These are phyloP conservation scores for Vitis hybrid DNA, from an alignment of 177 flowering plant species.

Conservation along the genomic window DNA sequence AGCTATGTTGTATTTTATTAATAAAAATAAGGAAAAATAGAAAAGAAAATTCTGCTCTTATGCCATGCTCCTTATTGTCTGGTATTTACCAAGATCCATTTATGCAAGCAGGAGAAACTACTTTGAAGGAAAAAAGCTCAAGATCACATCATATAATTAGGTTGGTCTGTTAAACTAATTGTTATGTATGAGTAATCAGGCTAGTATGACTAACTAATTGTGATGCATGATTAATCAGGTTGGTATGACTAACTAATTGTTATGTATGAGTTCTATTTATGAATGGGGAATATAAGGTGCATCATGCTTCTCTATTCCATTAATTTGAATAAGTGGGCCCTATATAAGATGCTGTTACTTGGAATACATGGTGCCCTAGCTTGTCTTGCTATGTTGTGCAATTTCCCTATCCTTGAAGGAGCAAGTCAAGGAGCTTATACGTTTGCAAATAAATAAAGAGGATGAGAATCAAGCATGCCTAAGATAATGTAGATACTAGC, in stretches of 20 bases:
- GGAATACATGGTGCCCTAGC: too few relatives aligned
- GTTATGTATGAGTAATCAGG: not conserved
- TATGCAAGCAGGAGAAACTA: conserved; percentile 68
- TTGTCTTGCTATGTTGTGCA: too few relatives aligned
- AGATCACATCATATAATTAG: conserved; percentile 79
- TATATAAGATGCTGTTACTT: too few relatives aligned
- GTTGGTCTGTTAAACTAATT: conserved; percentile 40
- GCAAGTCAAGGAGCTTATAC: too few relatives aligned
- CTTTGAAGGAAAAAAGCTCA: conserved; percentile 70
- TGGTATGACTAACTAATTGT: too few relatives aligned
- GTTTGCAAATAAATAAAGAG: too few relatives aligned
- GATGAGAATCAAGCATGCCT: too few relatives aligned
- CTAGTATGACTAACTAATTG: too few relatives aligned
- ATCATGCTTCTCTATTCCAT: not conserved
- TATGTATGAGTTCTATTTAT: not conserved
- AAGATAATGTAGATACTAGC: too few relatives aligned
- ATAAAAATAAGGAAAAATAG: not conserved
- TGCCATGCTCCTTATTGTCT: not conserved
- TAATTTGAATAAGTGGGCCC: not conserved
- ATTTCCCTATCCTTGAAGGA: too few relatives aligned
- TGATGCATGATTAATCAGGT: not conserved
- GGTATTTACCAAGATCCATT: not conserved
- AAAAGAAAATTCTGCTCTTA: too few relatives aligned
- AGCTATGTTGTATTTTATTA: not conserved
- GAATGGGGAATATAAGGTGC: too few relatives aligned